A percentile compares a stretch with the other conserved stretches of the same genome.
These are phyloP conservation scores for Datisca glomerata DNA, from an alignment of 306 rosid genomes.

Conservation along the genomic window DNA sequence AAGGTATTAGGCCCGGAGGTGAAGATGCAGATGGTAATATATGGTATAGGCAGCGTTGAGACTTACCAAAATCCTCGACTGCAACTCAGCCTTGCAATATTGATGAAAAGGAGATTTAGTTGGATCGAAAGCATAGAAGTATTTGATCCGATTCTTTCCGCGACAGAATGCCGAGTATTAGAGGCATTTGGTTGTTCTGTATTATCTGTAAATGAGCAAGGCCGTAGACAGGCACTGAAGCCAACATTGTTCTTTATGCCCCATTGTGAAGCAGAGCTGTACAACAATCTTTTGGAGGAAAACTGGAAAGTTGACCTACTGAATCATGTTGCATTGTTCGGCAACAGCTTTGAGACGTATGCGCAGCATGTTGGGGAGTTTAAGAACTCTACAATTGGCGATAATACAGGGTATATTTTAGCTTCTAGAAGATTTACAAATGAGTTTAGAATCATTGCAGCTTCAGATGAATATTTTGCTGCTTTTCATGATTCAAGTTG, in stretches of 20 bases:
- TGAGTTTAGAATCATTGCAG: constrained; percentile 40
- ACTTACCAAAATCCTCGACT: constrained; percentile 49
- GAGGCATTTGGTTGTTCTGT: constrained; percentile 54
- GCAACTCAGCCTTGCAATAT: constrained; percentile 56
- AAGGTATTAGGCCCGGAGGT: constrained; percentile 34
- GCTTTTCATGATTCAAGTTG: constrained; percentile 90
- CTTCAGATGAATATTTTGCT: constrained; percentile 56
- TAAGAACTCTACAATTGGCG: constrained; percentile 26
- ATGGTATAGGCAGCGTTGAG: constrained; percentile 82
- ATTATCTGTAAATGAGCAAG: constrained; percentile 55
- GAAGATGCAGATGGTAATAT: constrained; percentile 61
- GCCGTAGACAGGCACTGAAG: constrained; percentile 38
- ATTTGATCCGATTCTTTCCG: constrained; percentile 80
- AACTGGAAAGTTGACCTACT: constrained; percentile 56
- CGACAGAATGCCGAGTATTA: constrained; percentile 38
- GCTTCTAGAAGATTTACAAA: constrained; percentile 27
- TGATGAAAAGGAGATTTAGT: constrained; percentile 34
- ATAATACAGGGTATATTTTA: constrained; percentile 31
- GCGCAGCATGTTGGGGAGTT: constrained; percentile 38
- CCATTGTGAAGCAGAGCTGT: constrained; percentile 71
- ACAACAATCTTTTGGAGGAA: constrained; percentile 60
- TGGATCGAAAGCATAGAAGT: constrained; percentile 64
- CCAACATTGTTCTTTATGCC: constrained; percentile 81
- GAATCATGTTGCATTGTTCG: constrained; percentile 47
- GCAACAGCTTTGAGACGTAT: constrained; percentile 72